Evolutionary conservation across 805 yeast genomes (phyloP).

Genomic region (Kockiozyma suomiensis): DNA sequence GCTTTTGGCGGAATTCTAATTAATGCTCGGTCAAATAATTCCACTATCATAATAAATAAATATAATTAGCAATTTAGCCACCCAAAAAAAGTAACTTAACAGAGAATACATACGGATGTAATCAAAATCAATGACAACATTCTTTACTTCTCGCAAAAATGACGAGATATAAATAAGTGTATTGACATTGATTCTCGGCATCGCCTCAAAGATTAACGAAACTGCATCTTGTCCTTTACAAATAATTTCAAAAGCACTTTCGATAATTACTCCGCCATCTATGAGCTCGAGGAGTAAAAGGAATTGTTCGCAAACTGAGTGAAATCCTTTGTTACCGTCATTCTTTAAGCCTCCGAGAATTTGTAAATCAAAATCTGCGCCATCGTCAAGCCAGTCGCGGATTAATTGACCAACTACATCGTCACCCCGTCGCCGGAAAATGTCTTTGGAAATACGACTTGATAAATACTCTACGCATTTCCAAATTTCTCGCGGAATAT

Average conservation of each 20-base stretch:
- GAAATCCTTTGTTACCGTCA: conserved; percentile 45
- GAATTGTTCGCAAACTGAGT: conserved; percentile 46
- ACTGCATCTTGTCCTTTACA: conserved; percentile 40
- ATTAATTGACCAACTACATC: conserved; percentile 38
- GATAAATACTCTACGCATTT: conserved; percentile 44
- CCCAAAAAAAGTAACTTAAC: too few species aligned
- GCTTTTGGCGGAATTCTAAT: conserved; percentile 41
- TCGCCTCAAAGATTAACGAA: conserved; percentile 44
- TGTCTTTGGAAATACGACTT: conserved; percentile 34
- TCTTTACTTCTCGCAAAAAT: conserved; percentile 45
- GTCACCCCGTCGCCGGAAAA: conserved; percentile 31
- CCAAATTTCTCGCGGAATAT: conserved; percentile 44
- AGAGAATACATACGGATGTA: conserved; percentile 9
- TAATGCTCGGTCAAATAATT: conserved; percentile 42
- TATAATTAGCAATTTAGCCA: too few species aligned
- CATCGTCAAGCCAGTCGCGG: conserved; percentile 44
- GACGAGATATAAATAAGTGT: conserved; percentile 47
- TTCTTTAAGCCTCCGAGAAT: conserved; percentile 32
- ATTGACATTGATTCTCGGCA: conserved; percentile 49
- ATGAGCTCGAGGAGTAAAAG: conserved; percentile 42
- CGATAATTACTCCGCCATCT: conserved; percentile 49
- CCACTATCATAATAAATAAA: too few species aligned
- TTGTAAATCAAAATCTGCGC: conserved; percentile 40
- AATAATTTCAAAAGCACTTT: conserved; percentile 37
- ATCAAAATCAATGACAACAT: conserved; percentile 37